phyloP scores from a whole-genome alignment of 306 rosid species.

The Begonia peltatifolia region DNA sequence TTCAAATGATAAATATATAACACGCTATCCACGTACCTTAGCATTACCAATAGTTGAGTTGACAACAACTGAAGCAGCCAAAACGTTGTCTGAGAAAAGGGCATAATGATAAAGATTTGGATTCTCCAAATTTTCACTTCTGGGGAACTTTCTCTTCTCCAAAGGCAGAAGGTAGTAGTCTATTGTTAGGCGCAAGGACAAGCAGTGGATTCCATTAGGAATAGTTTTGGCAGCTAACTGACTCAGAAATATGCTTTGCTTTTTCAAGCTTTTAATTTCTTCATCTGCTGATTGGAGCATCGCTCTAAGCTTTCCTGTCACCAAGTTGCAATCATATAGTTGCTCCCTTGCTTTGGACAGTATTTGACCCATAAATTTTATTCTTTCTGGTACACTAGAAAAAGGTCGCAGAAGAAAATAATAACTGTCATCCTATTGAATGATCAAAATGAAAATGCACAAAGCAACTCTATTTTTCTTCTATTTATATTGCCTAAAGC shows the following conservation, averaged over 20 bases:
- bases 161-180: constrained; percentile 79
- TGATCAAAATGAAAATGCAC: no score
- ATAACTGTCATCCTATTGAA: not conserved
- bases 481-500: no score
- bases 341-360: constrained; percentile 70
- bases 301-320: constrained; percentile 81
- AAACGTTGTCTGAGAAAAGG: constrained; percentile 94
- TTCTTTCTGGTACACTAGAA: constrained; percentile 55
- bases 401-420: constrained; percentile 15
- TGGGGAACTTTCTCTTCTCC: constrained; percentile 76
- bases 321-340: constrained; percentile 84
- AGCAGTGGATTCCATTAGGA: constrained; percentile 94
- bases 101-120: constrained; percentile 84
- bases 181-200: constrained; percentile 87
- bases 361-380: constrained; percentile 80
- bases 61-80: constrained; percentile 97
- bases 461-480: no score
- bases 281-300: constrained; percentile 94
- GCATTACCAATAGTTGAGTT: constrained; percentile 76
- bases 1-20: not conserved
- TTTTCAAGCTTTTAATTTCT: constrained; percentile 80
- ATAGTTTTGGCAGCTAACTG: constrained; percentile 98
- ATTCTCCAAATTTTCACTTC: constrained; percentile 76
- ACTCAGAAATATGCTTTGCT: constrained; percentile 91
- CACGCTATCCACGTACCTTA: constrained; percentile 34